Evolutionary conservation across 2,329 filamentous ascomycete genomes (phyloP).

Genomic region (Tolypocladium paradoxum): DNA sequence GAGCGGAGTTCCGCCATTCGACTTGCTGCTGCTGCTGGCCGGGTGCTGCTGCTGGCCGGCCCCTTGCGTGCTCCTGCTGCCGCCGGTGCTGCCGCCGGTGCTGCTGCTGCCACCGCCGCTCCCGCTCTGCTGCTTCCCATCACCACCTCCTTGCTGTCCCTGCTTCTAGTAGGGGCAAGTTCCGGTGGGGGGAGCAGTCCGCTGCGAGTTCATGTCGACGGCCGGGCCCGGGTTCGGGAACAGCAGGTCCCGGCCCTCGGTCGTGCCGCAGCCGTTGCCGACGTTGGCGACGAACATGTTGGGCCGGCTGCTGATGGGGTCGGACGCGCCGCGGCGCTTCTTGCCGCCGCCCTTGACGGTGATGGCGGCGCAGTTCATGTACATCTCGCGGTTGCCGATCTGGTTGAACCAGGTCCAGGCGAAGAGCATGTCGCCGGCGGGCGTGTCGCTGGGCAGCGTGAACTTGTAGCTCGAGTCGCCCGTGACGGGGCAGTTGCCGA

Average conservation of each 20-base stretch:
- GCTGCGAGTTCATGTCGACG: conserved; percentile 28
- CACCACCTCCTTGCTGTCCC: neutral
- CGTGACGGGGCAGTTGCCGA: conserved; percentile 40
- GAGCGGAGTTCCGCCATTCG: neutral
- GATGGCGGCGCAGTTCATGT: conserved; percentile 74
- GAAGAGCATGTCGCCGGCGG: conserved; percentile 51
- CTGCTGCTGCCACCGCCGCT: neutral
- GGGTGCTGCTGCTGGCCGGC: neutral
- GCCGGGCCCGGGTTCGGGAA: conserved; percentile 57
- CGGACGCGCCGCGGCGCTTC: conserved; percentile 17
- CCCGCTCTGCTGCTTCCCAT: neutral
- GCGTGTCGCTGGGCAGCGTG: conserved; percentile 52
- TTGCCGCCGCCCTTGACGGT: conserved; percentile 38
- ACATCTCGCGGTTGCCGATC: conserved; percentile 71
- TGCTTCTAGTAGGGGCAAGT: conserved; percentile 16
- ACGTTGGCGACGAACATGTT: conserved; percentile 64
- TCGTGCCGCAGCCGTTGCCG: conserved; percentile 45
- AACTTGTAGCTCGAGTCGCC: conserved; percentile 49
- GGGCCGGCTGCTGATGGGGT: conserved; percentile 46
- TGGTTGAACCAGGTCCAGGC: conserved; percentile 73
- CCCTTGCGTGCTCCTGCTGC: neutral
- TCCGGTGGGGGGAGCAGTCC: conserved; percentile 24
- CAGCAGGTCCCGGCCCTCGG: conserved; percentile 44
- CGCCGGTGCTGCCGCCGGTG: neutral
- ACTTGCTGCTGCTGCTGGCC: neutral